Percentiles rank a stretch among this genome's conserved stretches.
These are phyloP conservation scores for Carex kokanica DNA, from an alignment of 176 grass and related monocot genomes.

Conservation along the genomic window DNA sequence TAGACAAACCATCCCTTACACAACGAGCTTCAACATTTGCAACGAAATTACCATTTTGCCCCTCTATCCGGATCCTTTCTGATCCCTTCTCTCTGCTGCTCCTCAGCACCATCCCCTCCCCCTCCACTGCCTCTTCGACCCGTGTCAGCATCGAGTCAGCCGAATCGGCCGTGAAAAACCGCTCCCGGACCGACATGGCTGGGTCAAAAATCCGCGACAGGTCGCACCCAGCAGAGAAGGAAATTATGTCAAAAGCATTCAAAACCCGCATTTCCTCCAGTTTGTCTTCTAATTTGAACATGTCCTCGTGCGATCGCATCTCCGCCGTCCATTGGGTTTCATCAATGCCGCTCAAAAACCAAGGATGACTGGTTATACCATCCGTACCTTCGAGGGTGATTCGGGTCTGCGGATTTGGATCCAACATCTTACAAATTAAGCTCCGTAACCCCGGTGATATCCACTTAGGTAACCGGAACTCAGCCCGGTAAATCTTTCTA, in stretches of 20 bases:
- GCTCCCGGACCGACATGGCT: slow-evolving; percentile 30
- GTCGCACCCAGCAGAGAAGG: slow-evolving; percentile 59
- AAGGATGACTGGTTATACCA: slow-evolving; percentile 47
- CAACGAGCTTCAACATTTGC: slow-evolving; percentile 39
- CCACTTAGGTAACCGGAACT: slow-evolving; percentile 68
- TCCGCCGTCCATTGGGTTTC: slow-evolving; percentile 16
- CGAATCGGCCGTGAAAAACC: slow-evolving; percentile 42
- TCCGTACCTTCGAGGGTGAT: slow-evolving; percentile 43
- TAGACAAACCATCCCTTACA: slow-evolving; percentile 39
- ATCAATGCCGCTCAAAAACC: slow-evolving; percentile 50
- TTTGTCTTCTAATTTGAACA: slow-evolving; percentile 39
- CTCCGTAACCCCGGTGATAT: slow-evolving; percentile 52
- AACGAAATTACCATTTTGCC: slow-evolving; percentile 42
- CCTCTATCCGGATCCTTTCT: slow-evolving; percentile 33
- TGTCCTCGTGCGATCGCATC: slow-evolving; percentile 36
- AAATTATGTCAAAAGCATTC: slow-evolving; percentile 82
- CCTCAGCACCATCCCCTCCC: slow-evolving; percentile 27
- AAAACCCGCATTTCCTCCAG: slow-evolving; percentile 28
- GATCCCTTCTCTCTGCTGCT: slow-evolving; percentile 31
- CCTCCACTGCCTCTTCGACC: slow-evolving; percentile 25
- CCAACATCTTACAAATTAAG: slow-evolving; percentile 54
- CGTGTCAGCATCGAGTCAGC: slow-evolving; percentile 28
- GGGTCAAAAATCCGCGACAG: slow-evolving; percentile 50
- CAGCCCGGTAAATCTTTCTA: slow-evolving; percentile 72
- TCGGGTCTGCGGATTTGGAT: slow-evolving; percentile 61